Conservation (phyloP, 139 green algal species). For the Penium margaritaceum region DNA sequence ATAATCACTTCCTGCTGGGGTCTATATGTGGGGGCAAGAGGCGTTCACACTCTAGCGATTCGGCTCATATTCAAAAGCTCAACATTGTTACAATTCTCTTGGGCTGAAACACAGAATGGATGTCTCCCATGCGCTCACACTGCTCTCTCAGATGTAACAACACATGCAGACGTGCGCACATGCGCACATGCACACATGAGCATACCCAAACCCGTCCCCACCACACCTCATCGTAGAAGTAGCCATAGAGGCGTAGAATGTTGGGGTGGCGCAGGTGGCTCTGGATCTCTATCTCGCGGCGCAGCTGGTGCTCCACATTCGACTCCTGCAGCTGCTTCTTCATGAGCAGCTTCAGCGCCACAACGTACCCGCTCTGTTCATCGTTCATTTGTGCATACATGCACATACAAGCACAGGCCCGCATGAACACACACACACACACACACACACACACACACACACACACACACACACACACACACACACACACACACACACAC, state of each 20-base stretch:
- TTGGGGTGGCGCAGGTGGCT: constrained; percentile 91
- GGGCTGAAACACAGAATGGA: too few species aligned
- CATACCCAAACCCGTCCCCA: too few species aligned
- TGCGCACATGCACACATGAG: too few species aligned
- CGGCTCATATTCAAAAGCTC: too few species aligned
- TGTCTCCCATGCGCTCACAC: too few species aligned
- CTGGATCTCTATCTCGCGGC: constrained; percentile 97
- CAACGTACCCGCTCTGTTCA: constrained; percentile 72
- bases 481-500: constrained; percentile 1
- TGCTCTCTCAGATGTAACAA: too few species aligned
- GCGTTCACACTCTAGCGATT: too few species aligned
- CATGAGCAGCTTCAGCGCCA: constrained; percentile 96
- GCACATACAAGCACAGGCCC: not conserved
- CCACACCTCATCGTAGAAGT: constrained; percentile 87
- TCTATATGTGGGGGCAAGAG: too few species aligned
- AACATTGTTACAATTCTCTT: too few species aligned
- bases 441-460: constrained; percentile 1
- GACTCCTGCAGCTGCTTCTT: constrained; percentile 86
- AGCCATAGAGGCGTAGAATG: constrained; percentile 92
- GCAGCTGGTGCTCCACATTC: constrained; percentile 94
- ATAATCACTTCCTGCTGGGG: too few species aligned
- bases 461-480: constrained; percentile 1
- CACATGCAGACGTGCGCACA: too few species aligned
- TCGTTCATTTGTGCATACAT: too few species aligned
- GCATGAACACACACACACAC: not conserved